Evolutionary conservation across 257 asterid species (phyloP), one percentile per base, ranked within the genome.

Genomic region (Verbascum thapsus): DNA sequence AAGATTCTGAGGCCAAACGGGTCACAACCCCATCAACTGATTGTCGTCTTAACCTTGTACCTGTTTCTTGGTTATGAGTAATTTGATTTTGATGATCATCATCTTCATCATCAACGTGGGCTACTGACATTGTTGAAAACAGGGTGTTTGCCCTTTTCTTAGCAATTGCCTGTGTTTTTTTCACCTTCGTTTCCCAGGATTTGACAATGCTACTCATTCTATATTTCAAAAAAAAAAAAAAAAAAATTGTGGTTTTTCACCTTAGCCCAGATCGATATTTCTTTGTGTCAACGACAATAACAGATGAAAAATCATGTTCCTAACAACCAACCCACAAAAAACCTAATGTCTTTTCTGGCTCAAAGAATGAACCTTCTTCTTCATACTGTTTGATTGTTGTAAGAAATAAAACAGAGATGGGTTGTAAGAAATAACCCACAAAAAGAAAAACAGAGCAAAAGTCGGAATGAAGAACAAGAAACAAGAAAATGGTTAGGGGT

Each of bases 71-170:
- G 32, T 26, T 1, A 6, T 68, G 62, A 68, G 32, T 26, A 5
- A 26, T 26, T 26, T n/a, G n/a, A 26, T 1, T 26, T 26, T 26
- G 32, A 1, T 26, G 3, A 26, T 26, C 32, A 30, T 56, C 53
- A 19, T 82, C 95, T 32, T 83, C 83, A 38, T 88, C 96, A 30
- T 88, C 96, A 53, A 91, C 98, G 67, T 86, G 95, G 67, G 96
- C 95, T 49, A 88, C 96, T 43, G 98, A 85, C 98, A 88, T 91
- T 71, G 85, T 71, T 53, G 83, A 26, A 30, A 81, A 76, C 45
- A 78, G 78, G 63, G 59, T 81, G 63, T 81, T 80, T 22, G 75
- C 49, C 51, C 78, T 78, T 72, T 67, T 79, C 79, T 75, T 80
- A 10, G 82, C 87, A 22, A 78, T 64, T 22, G 82, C 85, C 64